Evolutionary conservation across 164 flowering plant genomes (phyloP).

Genomic region (Umbilicus rupestris): DNA sequence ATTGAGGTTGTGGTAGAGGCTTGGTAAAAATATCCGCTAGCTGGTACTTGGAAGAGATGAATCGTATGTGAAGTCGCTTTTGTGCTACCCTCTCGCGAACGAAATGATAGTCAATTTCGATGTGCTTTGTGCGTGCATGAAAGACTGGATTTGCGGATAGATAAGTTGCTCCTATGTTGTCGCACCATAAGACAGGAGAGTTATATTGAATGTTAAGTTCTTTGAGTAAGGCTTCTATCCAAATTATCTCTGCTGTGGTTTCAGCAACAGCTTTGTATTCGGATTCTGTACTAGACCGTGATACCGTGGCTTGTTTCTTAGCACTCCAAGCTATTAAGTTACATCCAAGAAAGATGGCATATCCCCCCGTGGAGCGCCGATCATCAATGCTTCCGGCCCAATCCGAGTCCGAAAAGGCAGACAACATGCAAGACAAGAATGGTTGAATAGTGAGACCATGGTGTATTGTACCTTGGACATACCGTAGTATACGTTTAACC

Average conservation of each 20-base stretch:
- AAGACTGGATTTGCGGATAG: neutral
- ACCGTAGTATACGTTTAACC: neutral
- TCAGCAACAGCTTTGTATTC: neutral
- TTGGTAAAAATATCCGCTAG: neutral
- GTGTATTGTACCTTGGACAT: neutral
- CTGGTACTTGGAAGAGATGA: neutral
- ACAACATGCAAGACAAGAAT: neutral
- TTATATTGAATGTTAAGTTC: neutral
- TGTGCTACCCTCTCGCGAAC: neutral
- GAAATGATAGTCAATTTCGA: neutral
- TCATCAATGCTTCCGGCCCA: neutral
- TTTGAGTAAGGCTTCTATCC: neutral
- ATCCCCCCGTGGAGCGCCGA: neutral
- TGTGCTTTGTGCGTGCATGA: neutral
- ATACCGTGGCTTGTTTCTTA: neutral
- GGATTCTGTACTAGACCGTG: no score
- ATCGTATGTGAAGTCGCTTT: neutral
- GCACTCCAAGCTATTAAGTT: neutral
- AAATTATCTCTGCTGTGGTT: neutral
- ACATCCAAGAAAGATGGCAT: neutral
- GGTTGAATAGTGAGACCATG: neutral
- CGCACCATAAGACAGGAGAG: neutral
- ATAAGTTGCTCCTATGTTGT: neutral
- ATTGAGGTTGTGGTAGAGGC: neutral
- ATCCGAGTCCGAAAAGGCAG: conserved; percentile 1